Conservation (phyloP, 768 basidiomycete species). For the Kwoniella dejecticola region DNA sequence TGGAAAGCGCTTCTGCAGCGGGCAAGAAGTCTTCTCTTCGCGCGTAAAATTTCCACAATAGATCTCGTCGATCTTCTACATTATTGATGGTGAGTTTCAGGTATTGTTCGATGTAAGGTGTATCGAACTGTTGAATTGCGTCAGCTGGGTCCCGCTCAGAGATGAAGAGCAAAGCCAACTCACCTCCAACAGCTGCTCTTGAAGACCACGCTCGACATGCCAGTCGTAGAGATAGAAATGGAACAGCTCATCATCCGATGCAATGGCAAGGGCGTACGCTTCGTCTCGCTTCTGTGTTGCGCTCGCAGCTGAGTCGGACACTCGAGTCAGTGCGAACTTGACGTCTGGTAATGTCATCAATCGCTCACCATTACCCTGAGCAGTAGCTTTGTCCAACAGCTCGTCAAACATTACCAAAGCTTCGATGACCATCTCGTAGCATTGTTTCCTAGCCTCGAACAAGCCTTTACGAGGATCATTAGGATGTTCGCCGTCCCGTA, state of each 20-base stretch:
- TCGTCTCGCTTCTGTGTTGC: constrained; percentile 74
- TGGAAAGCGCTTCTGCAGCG: constrained; percentile 81
- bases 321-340: background rate
- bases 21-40: constrained; percentile 82
- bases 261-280: constrained; percentile 83
- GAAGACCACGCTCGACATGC: constrained; percentile 75
- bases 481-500: constrained; percentile 65
- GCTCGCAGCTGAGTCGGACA: constrained; percentile 7
- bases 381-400: constrained; percentile 58
- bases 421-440: constrained; percentile 81
- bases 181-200: constrained; percentile 89
- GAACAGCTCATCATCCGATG: constrained; percentile 86
- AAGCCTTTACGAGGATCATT: constrained; percentile 65
- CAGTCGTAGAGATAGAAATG: constrained; percentile 94
- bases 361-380: constrained; percentile 29
- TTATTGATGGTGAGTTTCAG: constrained; percentile 61
- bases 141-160: constrained; percentile 18
- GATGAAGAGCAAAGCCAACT: constrained; percentile 34
- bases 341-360: background rate
- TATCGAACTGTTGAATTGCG: constrained; percentile 61
- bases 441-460: constrained; percentile 67
- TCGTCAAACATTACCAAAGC: constrained; percentile 79
- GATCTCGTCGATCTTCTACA: constrained; percentile 57
- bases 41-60: constrained; percentile 97
- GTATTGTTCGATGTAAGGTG: constrained; percentile 84